Evolutionary conservation across 805 yeast species (phyloP).

Genomic region (Candida khao-thaluensis): DNA sequence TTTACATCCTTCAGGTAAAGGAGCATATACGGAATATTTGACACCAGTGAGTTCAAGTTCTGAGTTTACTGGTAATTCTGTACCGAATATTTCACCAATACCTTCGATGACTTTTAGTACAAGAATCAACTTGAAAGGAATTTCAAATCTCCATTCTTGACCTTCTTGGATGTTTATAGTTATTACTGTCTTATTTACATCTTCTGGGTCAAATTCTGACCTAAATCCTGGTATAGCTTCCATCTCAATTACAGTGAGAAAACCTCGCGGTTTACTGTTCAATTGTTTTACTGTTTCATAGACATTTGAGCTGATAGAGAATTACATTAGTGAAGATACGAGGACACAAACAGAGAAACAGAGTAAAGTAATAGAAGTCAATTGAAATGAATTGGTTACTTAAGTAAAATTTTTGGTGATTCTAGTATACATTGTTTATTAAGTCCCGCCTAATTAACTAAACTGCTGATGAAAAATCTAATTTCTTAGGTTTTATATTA

Average conservation of each 20-base stretch:
- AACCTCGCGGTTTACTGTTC: no score
- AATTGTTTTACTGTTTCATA: no score
- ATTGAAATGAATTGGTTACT: no score
- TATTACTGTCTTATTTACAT: constrained; percentile 10
- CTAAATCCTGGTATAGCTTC: constrained; percentile 18
- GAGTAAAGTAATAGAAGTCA: no score
- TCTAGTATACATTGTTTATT: no score
- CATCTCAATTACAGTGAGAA: no score
- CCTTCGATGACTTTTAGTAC: constrained; percentile 60
- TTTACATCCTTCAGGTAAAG: constrained; percentile 60
- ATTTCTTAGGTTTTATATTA: constrained; percentile 37
- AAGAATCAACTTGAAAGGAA: constrained; percentile 50
- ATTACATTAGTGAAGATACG: no score
- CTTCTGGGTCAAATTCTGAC: constrained; percentile 8
- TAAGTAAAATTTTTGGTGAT: no score
- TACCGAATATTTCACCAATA: constrained; percentile 86
- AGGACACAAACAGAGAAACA: no score
- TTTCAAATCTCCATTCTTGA: constrained; percentile 81
- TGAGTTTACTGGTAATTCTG: constrained; percentile 76
- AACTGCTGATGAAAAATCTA: constrained; percentile 21
- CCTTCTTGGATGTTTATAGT: constrained; percentile 30
- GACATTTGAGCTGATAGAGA: no score
- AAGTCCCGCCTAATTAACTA: constrained; percentile 2
- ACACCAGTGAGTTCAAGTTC: constrained; percentile 43
- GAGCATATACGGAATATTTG: constrained; percentile 39